These are phyloP conservation scores for Trichoderma polysporum DNA, from an alignment of 2,329 filamentous ascomycete species.

Conservation along the genomic window DNA sequence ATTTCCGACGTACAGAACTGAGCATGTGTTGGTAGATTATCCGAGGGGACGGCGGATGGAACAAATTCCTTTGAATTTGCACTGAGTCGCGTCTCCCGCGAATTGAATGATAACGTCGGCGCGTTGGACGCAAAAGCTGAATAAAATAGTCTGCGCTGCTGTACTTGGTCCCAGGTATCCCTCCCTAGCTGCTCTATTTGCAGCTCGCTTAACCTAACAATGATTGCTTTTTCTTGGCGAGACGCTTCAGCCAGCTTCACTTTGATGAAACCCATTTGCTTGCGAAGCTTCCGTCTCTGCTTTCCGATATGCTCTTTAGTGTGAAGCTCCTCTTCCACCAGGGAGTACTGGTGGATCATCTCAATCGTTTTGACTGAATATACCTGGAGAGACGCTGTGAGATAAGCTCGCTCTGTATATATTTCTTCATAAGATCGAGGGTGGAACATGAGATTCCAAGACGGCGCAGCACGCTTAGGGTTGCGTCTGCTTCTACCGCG, in stretches of 20 bases:
- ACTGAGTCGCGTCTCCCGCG: constrained; percentile 25
- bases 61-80: constrained; percentile 35
- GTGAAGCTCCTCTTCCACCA: constrained; percentile 37
- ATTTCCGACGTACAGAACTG: neutral
- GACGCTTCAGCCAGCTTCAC: constrained; percentile 45
- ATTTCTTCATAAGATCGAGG: constrained; percentile 45
- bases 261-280: constrained; percentile 43
- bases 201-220: constrained; percentile 49
- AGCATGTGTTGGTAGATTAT: neutral
- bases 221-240: constrained; percentile 47
- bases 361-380: constrained; percentile 40
- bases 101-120: neutral
- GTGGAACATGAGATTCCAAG: constrained; percentile 31
- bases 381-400: constrained; percentile 42
- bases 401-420: constrained; percentile 48
- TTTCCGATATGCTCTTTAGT: constrained; percentile 26
- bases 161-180: constrained; percentile 39
- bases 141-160: neutral
- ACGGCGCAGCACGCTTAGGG: neutral
- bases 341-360: constrained; percentile 41
- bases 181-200: constrained; percentile 49
- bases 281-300: constrained; percentile 37
- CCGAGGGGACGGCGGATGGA: constrained; percentile 23
- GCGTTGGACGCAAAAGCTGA: neutral
- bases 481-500: neutral